These are phyloP conservation scores for Ceratocystiopsis minuta DNA, from an alignment of 2,329 filamentous ascomycete species.

Conservation along the genomic window DNA sequence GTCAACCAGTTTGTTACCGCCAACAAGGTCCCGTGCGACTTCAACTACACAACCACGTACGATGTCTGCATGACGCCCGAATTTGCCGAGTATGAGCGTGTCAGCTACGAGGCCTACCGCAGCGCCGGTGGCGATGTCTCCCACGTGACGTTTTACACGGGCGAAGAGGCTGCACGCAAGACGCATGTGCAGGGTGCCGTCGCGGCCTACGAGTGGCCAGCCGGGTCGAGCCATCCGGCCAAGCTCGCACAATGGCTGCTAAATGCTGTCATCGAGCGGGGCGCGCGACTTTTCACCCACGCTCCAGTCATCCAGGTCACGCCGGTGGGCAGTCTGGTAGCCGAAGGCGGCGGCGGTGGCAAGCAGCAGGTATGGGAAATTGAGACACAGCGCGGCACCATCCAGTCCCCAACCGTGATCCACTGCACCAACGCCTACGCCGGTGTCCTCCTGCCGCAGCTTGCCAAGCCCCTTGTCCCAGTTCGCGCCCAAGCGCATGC, in stretches of 20 bases:
- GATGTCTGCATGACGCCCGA: slow-evolving; percentile 29
- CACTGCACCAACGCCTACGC: slow-evolving; percentile 24
- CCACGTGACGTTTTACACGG: slow-evolving; percentile 21
- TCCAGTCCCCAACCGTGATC: slow-evolving; percentile 15
- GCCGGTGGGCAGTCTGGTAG: background rate
- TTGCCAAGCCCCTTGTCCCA: slow-evolving; percentile 19
- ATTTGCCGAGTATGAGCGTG: slow-evolving; percentile 25
- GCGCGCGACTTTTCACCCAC: slow-evolving; percentile 23
- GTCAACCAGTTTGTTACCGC: slow-evolving; percentile 23
- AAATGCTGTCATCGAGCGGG: slow-evolving; percentile 17
- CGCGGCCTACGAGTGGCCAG: slow-evolving; percentile 32
- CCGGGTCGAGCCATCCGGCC: slow-evolving; percentile 28
- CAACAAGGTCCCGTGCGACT: slow-evolving; percentile 25
- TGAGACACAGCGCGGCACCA: slow-evolving; percentile 16
- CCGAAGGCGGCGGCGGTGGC: background rate
- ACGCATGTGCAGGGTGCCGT: slow-evolving; percentile 21
- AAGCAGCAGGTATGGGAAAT: slow-evolving; percentile 14
- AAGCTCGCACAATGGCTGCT: slow-evolving; percentile 31
- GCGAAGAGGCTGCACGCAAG: slow-evolving; percentile 18
- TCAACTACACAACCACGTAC: slow-evolving; percentile 26
- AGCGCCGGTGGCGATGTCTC: slow-evolving; percentile 25
- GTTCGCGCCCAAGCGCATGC: slow-evolving; percentile 27
- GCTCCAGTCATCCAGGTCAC: slow-evolving; percentile 19
- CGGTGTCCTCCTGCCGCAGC: slow-evolving; percentile 19
- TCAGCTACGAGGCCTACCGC: slow-evolving; percentile 20